Base-by-base conservation (phyloP, 1,284 basidiomycete genomes). In the Ceratobasidium sp. region DNA sequence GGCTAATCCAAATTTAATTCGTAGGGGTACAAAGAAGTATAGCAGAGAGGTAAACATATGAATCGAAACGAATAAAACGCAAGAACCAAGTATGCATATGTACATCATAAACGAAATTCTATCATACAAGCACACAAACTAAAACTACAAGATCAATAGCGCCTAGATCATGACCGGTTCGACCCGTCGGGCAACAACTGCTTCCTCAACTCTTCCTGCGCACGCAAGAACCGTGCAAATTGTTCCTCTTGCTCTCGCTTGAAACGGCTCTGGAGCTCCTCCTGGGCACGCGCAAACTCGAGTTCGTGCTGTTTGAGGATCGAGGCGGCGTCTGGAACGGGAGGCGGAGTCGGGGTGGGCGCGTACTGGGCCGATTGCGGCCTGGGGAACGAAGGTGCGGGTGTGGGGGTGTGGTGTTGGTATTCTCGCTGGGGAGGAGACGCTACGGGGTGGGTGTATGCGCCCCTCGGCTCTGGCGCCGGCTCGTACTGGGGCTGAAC, bases 171-270 rank as follows among this genome's bases (percentile, higher is more conserved):
- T 20, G 52, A 15, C 32, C 52, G 32, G 32, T 10, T 20, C 15
- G 43, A 22, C 29, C 45, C 32, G 13, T 25, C 52, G 10, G 52
- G 22, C 62, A 65, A 53, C 34, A 65, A 43, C 27, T 52, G 49
- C 38, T 65, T 65, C 40, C 38, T 65, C 50, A 65, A 29, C 3
- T 65, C 50, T 10, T 65, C 62, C 35, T 65, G 62, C 20, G 62
- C 49, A 53, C 32, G 49, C 62, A 65, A 38, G 31, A 65, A 65
- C 25, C 50, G 62, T 38, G 34, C 50, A 25, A 65, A 40, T 35
- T 65, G 62, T 38, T 65, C 62, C 38, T 65, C 62, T 43, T 65
- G 62, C 42, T 65, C 62, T 22, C 62, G 62, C 38, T 54, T 65
- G 49, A 65, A 65, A n/a, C 62, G 34, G 10, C 31, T 27, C 40